Conservation (phyloP, 2,329 filamentous ascomycete species). For the Beauveria sp. region DNA sequence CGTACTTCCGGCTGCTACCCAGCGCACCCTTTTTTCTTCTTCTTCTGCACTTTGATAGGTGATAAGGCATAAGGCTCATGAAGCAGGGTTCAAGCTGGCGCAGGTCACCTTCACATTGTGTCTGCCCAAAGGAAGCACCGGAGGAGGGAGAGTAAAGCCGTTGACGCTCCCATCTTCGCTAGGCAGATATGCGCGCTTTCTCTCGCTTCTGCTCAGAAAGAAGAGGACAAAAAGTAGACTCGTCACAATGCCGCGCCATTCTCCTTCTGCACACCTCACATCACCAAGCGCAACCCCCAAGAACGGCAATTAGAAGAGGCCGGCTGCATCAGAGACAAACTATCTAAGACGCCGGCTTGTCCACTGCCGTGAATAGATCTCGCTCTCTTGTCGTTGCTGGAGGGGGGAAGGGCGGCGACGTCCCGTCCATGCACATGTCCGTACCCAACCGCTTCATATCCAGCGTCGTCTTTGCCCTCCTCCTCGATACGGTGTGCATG, state of each 20-base stretch:
- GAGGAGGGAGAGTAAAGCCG: not conserved
- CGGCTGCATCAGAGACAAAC: not conserved
- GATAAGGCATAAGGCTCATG: too few relatives aligned
- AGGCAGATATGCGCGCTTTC: not conserved
- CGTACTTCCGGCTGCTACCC: too few relatives aligned
- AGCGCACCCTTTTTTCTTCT: too few relatives aligned
- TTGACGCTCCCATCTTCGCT: not conserved
- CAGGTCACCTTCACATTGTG: too few relatives aligned
- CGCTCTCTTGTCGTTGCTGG: not conserved
- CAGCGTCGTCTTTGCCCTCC: not conserved
- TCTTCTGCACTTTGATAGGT: too few relatives aligned
- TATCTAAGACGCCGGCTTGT: not conserved
- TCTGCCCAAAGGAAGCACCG: too few relatives aligned
- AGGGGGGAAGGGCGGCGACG: not conserved
- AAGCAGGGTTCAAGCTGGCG: too few relatives aligned
- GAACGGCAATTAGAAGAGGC: not conserved
- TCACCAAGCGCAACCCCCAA: not conserved
- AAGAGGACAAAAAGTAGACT: not conserved
- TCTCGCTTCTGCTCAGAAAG: not conserved
- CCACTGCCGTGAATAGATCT: not conserved
- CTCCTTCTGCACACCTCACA: not conserved
- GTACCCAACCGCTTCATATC: not conserved
- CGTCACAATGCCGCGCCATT: not conserved
- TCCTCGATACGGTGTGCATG: not conserved
- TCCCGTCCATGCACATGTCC: not conserved